phyloP scores from a whole-genome alignment of 805 yeast genomes.

The Wickerhamiella qilinensis region DNA sequence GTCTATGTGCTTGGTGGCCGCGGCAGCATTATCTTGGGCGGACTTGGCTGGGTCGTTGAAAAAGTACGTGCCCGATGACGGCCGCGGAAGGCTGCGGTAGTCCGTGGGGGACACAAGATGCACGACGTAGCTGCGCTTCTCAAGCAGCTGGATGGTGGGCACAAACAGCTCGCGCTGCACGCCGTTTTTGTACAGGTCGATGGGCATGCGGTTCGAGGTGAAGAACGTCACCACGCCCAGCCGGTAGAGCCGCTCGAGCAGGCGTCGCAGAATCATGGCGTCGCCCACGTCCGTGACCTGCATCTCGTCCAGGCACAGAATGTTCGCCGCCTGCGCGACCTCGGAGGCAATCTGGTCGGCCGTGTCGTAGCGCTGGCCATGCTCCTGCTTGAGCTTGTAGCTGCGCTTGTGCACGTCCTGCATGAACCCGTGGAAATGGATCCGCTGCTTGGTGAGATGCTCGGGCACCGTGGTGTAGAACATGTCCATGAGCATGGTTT shows the following conservation, averaged over 20 bases:
- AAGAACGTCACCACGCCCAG: constrained; percentile 82
- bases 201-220: constrained; percentile 91
- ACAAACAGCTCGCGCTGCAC: constrained; percentile 82
- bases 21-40: constrained; percentile 9
- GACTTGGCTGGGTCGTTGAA: constrained; percentile 36
- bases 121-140: constrained; percentile 57
- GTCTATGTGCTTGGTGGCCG: constrained; percentile 45
- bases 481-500: constrained; percentile 95
- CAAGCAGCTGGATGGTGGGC: constrained; percentile 76
- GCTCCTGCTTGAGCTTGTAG: constrained; percentile 52
- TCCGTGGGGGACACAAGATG: constrained; percentile 84
- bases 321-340: constrained; percentile 57
- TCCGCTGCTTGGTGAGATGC: constrained; percentile 59
- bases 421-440: constrained; percentile 97
- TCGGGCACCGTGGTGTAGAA: constrained; percentile 73
- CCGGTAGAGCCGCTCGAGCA: constrained; percentile 40
- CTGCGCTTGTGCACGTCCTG: constrained; percentile 78
- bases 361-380: constrained; percentile 63
- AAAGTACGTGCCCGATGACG: constrained; percentile 63
- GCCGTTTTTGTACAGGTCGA: constrained; percentile 83
- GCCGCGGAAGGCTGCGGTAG: constrained; percentile 77
- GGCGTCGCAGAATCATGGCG: constrained; percentile 82
- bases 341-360: constrained; percentile 75
- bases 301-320: constrained; percentile 90
- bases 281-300: constrained; percentile 98